A percentile compares a stretch with the other conserved stretches of the same genome.
Conservation (phyloP, 208 protist species). For the Leishmania amazonensis region DNA sequence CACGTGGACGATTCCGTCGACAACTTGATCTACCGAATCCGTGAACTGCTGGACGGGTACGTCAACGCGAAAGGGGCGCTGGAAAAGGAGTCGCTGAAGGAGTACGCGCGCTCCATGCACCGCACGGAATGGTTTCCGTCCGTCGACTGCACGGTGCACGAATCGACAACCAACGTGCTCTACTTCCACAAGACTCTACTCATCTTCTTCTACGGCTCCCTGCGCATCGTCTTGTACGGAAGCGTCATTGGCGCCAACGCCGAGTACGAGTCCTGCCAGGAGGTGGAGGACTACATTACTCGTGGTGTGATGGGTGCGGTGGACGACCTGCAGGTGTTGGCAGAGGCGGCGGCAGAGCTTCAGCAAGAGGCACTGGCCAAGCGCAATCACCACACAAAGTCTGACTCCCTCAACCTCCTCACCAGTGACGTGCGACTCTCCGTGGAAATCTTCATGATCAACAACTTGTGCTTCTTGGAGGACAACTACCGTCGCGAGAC, state of each 20-base stretch:
- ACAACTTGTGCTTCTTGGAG: slow-evolving; percentile 74
- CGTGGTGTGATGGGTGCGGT: slow-evolving; percentile 63
- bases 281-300: slow-evolving; percentile 71
- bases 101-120: slow-evolving; percentile 37
- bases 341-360: slow-evolving; percentile 54
- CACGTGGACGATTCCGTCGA: slow-evolving; percentile 69
- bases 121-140: slow-evolving; percentile 79
- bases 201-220: slow-evolving; percentile 71
- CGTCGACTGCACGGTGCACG: slow-evolving; percentile 78
- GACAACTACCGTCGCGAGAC: slow-evolving; percentile 73
- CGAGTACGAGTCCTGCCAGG: slow-evolving; percentile 50
- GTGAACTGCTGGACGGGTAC: slow-evolving; percentile 72
- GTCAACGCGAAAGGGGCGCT: slow-evolving; percentile 58
- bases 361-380: slow-evolving; percentile 37
- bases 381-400: slow-evolving; percentile 27
- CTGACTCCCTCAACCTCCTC: slow-evolving; percentile 26
- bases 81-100: slow-evolving; percentile 46
- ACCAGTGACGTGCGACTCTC: slow-evolving; percentile 39
- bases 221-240: slow-evolving; percentile 75
- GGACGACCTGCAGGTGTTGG: slow-evolving; percentile 68
- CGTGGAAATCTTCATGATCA: slow-evolving; percentile 75
- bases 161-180: slow-evolving; percentile 74
- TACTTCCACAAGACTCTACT: slow-evolving; percentile 85
- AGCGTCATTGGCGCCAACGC: slow-evolving; percentile 41
- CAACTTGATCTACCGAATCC: slow-evolving; percentile 54